Evolutionary conservation across 192 early-diverging fungal species (phyloP), one percentile per base, ranked within the genome.

Genomic region (Coemansia sp.): DNA sequence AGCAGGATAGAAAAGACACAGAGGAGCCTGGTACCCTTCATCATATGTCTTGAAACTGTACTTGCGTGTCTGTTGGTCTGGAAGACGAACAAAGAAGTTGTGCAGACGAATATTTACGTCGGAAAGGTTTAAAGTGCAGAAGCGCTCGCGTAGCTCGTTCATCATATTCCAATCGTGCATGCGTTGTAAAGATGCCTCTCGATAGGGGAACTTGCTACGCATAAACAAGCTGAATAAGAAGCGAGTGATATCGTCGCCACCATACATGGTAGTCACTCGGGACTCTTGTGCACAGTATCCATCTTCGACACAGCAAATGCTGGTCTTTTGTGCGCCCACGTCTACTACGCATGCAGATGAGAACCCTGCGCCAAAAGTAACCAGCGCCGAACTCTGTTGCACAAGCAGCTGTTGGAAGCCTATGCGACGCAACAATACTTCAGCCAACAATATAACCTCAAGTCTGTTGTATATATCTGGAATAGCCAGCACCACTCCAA

Each of bases 311-410:
- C 93, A 94, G 0, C 86, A 73, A 22, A 94, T 76, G 62, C 84
- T 93, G 9, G 93, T 93, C 25, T 87, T 91, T 63, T 96, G 93
- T 6, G 94, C 94, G 7, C 94, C 94, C 68, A 96, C 89, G 60
- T 95, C 93, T 3, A 96, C 90, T 16, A 96, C 89, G 68, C 93
- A 94, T 0, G 92, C 92, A 0, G 85, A 82, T 0, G 92, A 90
- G 21, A 93, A 84, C 7, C 94, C 94, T 2, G 94, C 92, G 52
- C 94, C 94, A 82, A 88, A 93, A 0, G 88, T 88, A 1, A 92
- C 94, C 69, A 88, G 90, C 14, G 84, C 78, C 0, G 94, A 92
- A 67, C 91, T 90, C 71, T 94, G 92, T 49, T 92, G 88, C 23
- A 93, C 62, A 50, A 93, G 81, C 0, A 92, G 83, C 6, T 85